These are phyloP conservation scores for Corchorus capsularis DNA, from an alignment of 345 rosid genomes.

Conservation along the genomic window DNA sequence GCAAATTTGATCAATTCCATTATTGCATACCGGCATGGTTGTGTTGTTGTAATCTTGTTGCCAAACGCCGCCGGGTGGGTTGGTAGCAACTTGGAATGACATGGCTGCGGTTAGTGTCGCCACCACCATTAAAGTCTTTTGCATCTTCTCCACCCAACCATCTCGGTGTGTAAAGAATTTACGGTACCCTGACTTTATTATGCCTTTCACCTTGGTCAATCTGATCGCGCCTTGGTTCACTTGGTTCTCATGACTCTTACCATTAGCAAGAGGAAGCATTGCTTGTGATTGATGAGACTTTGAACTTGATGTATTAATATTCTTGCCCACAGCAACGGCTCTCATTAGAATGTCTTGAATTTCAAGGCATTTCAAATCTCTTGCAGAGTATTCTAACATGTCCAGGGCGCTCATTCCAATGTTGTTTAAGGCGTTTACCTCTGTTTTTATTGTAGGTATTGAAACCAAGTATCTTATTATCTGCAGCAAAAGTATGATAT, in stretches of 20 bases:
- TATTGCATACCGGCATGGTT: not conserved
- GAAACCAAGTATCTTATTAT: slow-evolving; percentile 22
- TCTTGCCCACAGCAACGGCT: not conserved
- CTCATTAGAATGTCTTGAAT: not conserved
- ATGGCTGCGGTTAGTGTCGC: slow-evolving; percentile 30
- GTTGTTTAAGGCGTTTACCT: slow-evolving; percentile 14
- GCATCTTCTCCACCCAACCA: slow-evolving; percentile 19
- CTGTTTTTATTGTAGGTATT: not conserved
- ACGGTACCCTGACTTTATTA: not conserved
- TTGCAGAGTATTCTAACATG: slow-evolving; percentile 16
- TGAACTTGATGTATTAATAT: too few species aligned
- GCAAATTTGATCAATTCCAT: not conserved
- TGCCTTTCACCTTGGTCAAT: not conserved
- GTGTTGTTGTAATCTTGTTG: not conserved
- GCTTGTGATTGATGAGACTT: not conserved
- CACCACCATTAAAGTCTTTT: slow-evolving; percentile 25
- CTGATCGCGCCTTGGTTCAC: not conserved
- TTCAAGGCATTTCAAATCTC: slow-evolving; percentile 12
- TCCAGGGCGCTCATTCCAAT: slow-evolving; percentile 30
- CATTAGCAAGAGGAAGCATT: too few species aligned
- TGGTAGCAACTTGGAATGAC: slow-evolving; percentile 34
- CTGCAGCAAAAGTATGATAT: slow-evolving; percentile 16
- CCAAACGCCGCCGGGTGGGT: slow-evolving; percentile 27
- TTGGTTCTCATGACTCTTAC: too few species aligned
- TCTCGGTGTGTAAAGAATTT: not conserved